phyloP scores from a whole-genome alignment of 1,284 basidiomycete genomes.

The Cerrena zonata region DNA sequence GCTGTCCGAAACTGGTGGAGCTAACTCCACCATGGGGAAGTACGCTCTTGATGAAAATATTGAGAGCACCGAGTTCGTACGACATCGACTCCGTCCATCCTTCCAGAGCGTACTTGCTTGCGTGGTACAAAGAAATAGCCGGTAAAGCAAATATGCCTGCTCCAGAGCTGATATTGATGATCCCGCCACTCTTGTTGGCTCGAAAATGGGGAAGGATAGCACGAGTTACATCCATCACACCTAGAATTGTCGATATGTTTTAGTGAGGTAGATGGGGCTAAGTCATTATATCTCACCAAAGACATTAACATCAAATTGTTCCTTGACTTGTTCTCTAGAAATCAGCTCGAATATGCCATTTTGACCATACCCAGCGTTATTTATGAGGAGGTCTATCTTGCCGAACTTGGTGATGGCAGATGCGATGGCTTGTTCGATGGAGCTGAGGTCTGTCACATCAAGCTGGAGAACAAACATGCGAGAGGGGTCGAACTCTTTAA shows the following conservation, averaged over 20 bases:
- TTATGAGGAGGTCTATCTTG: constrained; percentile 41
- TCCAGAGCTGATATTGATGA: constrained; percentile 22
- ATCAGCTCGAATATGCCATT: background rate
- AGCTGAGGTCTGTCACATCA: constrained; percentile 25
- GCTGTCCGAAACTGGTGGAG: constrained; percentile 1
- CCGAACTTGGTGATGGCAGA: constrained; percentile 31
- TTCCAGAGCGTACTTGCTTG: constrained; percentile 35
- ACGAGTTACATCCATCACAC: constrained; percentile 32
- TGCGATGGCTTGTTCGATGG: constrained; percentile 33
- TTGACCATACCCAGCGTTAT: constrained; percentile 39
- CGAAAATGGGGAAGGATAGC: constrained; percentile 36
- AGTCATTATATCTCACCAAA: no score
- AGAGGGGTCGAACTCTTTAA: constrained; percentile 10
- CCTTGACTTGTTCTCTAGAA: constrained; percentile 10
- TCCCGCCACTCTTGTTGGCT: constrained; percentile 20
- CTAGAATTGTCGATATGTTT: no score
- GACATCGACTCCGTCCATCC: constrained; percentile 28
- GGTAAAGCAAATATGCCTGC: background rate
- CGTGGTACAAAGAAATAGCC: constrained; percentile 23
- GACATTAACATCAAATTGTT: constrained; percentile 27
- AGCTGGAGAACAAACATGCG: constrained; percentile 18
- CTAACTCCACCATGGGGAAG: constrained; percentile 7
- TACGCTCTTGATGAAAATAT: constrained; percentile 7
- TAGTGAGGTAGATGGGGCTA: no score
- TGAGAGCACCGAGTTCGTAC: constrained; percentile 12